Evolutionary conservation across 768 basidiomycete species (phyloP).

Genomic region (Erythrobasidium yunnanense): DNA sequence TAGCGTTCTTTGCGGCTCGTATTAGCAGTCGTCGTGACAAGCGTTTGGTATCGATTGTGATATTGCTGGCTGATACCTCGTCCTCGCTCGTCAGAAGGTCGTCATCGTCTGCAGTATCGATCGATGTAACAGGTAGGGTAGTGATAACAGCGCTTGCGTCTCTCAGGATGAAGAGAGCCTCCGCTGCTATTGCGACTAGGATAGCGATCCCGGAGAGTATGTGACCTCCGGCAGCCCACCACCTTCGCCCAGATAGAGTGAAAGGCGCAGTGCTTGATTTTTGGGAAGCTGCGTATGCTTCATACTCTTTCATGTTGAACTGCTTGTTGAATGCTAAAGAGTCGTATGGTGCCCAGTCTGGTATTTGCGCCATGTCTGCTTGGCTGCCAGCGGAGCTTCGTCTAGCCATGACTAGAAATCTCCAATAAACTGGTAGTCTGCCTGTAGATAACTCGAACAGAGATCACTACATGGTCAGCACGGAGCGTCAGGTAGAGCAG

Average conservation of each 20-base stretch:
- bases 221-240: conserved; percentile 7
- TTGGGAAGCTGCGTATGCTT: neutral
- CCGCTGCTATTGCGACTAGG: neutral
- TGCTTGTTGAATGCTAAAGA: neutral
- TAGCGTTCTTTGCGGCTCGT: neutral
- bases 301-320: neutral
- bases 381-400: too few species aligned
- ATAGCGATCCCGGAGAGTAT: neutral
- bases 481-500: too few species aligned
- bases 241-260: neutral
- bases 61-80: too few species aligned
- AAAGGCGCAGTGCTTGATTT: neutral
- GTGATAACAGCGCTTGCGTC: conserved; percentile 3
- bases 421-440: too few species aligned
- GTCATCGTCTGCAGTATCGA: neutral
- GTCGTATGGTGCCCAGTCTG: neutral
- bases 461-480: too few species aligned
- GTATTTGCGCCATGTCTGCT: neutral
- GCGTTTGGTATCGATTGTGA: too few species aligned
- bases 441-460: too few species aligned
- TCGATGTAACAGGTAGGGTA: neutral
- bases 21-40: neutral
- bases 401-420: too few species aligned
- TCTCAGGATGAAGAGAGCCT: neutral
- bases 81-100: neutral